These are phyloP conservation scores for Kuraishia floccosa DNA, from an alignment of 805 yeast species.

Conservation along the genomic window DNA sequence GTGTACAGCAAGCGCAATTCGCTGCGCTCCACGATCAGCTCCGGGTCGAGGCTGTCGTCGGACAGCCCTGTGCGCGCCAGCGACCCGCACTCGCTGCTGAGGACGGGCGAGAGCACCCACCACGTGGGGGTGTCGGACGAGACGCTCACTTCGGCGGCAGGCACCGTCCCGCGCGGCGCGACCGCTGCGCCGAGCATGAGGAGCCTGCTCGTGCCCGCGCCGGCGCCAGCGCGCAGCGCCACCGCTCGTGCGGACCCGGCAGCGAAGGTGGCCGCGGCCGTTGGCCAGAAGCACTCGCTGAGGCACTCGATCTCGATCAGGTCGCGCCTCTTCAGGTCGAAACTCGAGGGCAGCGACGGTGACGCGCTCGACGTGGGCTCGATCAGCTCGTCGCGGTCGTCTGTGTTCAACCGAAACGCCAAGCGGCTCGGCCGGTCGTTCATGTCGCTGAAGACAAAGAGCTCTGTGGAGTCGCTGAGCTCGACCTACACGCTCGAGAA, in stretches of 20 bases:
- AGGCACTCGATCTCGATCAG: constrained; percentile 18
- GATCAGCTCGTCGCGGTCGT: constrained; percentile 4
- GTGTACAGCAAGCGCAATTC: neutral
- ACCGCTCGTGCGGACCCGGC: neutral
- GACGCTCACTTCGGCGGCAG: neutral
- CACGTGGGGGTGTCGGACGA: too few species aligned
- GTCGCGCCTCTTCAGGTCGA: constrained; percentile 10
- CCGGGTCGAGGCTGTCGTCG: neutral
- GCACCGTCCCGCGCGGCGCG: too few species aligned
- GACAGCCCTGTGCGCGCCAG: neutral
- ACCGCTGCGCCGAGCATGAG: too few species aligned
- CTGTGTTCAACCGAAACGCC: constrained; percentile 4
- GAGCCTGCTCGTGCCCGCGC: neutral
- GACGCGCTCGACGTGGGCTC: constrained; percentile 8
- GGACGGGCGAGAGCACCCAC: neutral
- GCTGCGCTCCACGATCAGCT: neutral
- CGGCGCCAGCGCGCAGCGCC: neutral
- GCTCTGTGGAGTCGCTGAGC: constrained; percentile 9
- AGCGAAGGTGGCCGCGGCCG: neutral
- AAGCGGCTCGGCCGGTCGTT: constrained; percentile 13
- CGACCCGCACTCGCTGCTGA: neutral
- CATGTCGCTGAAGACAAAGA: constrained; percentile 8
- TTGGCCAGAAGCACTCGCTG: neutral
- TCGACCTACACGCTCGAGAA: constrained; percentile 15
- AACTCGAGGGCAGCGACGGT: constrained; percentile 4